These are phyloP conservation scores for Pyrenopolyporus hunteri DNA, from an alignment of 495 filamentous ascomycete species.

Conservation along the genomic window DNA sequence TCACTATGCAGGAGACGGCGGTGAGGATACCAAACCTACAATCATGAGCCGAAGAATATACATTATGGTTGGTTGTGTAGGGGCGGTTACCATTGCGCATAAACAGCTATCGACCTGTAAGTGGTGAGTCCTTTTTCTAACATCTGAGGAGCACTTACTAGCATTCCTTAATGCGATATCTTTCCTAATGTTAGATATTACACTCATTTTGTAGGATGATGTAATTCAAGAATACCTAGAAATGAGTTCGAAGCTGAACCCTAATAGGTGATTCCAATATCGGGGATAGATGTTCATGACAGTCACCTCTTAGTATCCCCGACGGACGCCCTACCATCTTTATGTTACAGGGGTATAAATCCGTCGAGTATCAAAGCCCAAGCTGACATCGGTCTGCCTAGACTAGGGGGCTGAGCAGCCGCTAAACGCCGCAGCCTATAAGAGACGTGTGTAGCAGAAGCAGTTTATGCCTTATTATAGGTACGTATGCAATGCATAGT, in stretches of 20 bases:
- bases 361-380: no score
- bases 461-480: no score
- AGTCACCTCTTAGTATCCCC: no score
- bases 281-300: no score
- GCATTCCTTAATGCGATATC: conserved; percentile 16
- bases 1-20: background rate
- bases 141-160: conserved; percentile 7
- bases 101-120: conserved; percentile 13
- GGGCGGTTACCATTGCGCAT: conserved; percentile 25
- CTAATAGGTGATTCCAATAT: no score
- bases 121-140: background rate
- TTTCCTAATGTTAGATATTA: conserved; percentile 10
- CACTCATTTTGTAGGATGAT: conserved; percentile 1
- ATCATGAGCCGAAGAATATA: background rate
- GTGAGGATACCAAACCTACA: conserved; percentile 11
- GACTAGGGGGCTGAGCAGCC: no score
- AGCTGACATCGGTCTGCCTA: no score
- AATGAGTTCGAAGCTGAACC: background rate
- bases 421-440: no score
- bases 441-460: no score
- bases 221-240: background rate
- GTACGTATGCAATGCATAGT: no score
- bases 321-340: no score
- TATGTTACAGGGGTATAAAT: no score
- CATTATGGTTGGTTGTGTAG: background rate